Evolutionary conservation across 495 filamentous ascomycete species (phyloP).

Genomic region (Astrothelium subdiscretum): DNA sequence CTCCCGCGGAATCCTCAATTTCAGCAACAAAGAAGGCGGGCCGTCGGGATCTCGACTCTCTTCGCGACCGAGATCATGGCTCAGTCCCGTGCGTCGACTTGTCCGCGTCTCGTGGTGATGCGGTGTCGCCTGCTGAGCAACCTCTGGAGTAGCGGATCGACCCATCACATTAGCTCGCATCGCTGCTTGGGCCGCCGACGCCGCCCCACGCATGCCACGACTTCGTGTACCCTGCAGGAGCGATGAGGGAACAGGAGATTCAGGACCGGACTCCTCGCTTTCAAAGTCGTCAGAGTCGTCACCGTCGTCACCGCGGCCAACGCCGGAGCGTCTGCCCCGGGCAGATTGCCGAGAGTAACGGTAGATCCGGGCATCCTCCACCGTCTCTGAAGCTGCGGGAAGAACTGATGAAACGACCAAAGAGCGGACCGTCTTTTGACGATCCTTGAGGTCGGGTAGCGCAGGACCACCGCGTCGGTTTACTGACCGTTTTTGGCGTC

Average conservation of each 20-base stretch:
- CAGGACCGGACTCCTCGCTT: conserved; percentile 74
- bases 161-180: conserved; percentile 57
- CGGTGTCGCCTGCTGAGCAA: conserved; percentile 34
- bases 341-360: conserved; percentile 51
- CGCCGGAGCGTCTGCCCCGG: conserved; percentile 39
- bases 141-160: conserved; percentile 83
- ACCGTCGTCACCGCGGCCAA: conserved; percentile 46
- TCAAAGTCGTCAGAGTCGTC: conserved; percentile 83
- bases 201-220: conserved; percentile 76
- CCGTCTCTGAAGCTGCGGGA: conserved; percentile 65
- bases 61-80: conserved; percentile 35
- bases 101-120: conserved; percentile 65
- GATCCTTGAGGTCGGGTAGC: conserved; percentile 88
- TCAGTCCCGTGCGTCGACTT: conserved; percentile 41
- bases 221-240: conserved; percentile 63
- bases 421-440: conserved; percentile 81
- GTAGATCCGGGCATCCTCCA: conserved; percentile 79
- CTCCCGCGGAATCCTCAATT: conserved; percentile 55
- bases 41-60: conserved; percentile 63
- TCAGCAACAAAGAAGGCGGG: conserved; percentile 55
- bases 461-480: conserved; percentile 91
- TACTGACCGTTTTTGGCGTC: conserved; percentile 86
- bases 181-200: conserved; percentile 64
- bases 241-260: conserved; percentile 61
- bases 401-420: conserved; percentile 82